Base-by-base conservation (phyloP, 495 filamentous ascomycete genomes). In the Cercophora scortea region DNA sequence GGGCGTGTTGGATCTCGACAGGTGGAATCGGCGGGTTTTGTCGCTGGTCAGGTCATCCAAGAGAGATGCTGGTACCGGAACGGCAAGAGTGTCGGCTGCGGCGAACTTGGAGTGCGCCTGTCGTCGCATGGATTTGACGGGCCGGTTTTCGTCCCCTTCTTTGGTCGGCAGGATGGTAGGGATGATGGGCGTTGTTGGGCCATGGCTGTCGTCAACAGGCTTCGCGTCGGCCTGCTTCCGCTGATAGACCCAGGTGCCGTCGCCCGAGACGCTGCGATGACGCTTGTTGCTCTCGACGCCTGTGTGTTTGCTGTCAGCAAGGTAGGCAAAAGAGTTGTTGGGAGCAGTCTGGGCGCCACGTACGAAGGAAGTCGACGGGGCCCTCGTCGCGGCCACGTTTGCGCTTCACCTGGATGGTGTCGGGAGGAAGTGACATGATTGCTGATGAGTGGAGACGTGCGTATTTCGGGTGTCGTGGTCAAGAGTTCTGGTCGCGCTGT, bases 341-440 rank as follows among this genome's bases (percentile, higher is more conserved):
- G 25, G 5, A 25, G 5, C 25, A 25, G 34, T 3, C 39, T 40
- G 16, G 51, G 51, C 56, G 45, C n/a, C 32, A 63, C 71, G 56
- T 52, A 80, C 78, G 70, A 8, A 81, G 74, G 42, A 74, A 75
- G 19, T 77, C 72, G 45, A 80, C 70, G 12, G 77, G 75, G 6
- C 60, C 60, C 13, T 79, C 78, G 32, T 79, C 77, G 10, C 61
- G 69, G 25, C 68, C 70, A 52, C 67, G 67, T 62, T 79, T 81
- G 58, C 78, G 72, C 71, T 81, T 81, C 49, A 81, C 69, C 32
- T 71, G 70, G 64, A 81, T 75, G 10, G 68, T 63, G 43, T 70
- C 62, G 9, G 78, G 78, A 9, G 78, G 77, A n/a, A 74, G 57
- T 50, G 75, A 73, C 74, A 78, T 77, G 50, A 36, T 35, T 41